A percentile compares a stretch with the other conserved stretches of the same genome.
phyloP scores from a whole-genome alignment of 1,284 basidiomycete species.

The Porphyrellus sp. region DNA sequence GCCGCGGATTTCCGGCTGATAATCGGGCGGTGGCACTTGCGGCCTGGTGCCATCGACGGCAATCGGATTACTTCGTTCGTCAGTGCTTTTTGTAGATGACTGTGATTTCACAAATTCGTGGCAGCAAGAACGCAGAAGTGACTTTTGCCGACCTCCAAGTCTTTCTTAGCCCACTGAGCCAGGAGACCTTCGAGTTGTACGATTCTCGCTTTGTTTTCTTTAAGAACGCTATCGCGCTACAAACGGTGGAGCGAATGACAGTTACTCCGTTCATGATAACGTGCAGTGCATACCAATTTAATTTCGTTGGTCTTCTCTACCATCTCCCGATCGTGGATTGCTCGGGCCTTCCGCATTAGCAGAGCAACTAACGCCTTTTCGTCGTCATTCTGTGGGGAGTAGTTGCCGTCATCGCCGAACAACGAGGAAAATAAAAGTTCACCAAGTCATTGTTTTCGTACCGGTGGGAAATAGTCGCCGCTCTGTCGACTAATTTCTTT shows the following conservation, averaged over 20 bases:
- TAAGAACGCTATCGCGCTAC: constrained; percentile 46
- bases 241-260: constrained; percentile 12
- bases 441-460: constrained; percentile 46
- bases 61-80: constrained; percentile 17
- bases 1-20: constrained; percentile 23
- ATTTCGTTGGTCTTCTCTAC: constrained; percentile 53
- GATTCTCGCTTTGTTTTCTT: constrained; percentile 39
- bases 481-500: constrained; percentile 26
- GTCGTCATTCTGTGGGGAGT: constrained; percentile 39
- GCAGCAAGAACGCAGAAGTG: constrained; percentile 15
- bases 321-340: constrained; percentile 47
- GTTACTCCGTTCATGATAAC: not conserved
- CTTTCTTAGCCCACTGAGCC: constrained; percentile 40
- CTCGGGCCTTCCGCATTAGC: constrained; percentile 41
- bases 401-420: constrained; percentile 9
- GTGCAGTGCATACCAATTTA: constrained; percentile 39
- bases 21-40: constrained; percentile 12
- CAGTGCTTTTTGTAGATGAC: constrained; percentile 16
- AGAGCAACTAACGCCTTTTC: constrained; percentile 47
- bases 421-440: constrained; percentile 9
- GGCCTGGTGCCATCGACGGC: constrained; percentile 10
- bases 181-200: constrained; percentile 43
- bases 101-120: constrained; percentile 12
- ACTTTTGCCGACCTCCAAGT: constrained; percentile 34
- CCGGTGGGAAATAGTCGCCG: constrained; percentile 33